Conservation (phyloP, 2,329 filamentous ascomycete genomes). For the Fusarium phyllophilum region DNA sequence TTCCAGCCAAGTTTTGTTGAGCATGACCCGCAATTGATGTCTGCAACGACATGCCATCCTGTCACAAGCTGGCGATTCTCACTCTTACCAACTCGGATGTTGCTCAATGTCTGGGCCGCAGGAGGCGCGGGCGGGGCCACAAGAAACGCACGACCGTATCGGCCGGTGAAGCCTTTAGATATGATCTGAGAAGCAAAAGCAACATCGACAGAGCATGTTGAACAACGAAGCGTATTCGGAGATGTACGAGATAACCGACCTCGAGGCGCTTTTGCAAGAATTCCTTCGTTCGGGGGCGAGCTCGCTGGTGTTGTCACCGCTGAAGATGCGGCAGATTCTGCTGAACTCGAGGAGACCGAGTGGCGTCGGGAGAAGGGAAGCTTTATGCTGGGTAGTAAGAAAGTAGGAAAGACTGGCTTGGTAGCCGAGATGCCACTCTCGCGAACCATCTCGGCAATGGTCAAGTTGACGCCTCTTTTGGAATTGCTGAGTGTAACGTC, state of each 20-base stretch:
- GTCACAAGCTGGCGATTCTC: constrained; percentile 70
- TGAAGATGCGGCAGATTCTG: constrained; percentile 43
- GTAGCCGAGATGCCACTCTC: constrained; percentile 55
- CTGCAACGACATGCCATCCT: constrained; percentile 71
- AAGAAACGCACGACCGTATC: constrained; percentile 71
- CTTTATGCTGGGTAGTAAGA: constrained; percentile 62
- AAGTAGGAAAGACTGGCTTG: constrained; percentile 60
- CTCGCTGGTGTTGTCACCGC: constrained; percentile 44
- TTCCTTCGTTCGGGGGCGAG: constrained; percentile 38
- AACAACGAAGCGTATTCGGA: constrained; percentile 68
- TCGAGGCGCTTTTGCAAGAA: constrained; percentile 20
- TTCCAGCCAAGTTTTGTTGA: constrained; percentile 72
- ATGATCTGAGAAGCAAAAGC: constrained; percentile 70
- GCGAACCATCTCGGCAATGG: constrained; percentile 44
- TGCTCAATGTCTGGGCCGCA: constrained; percentile 55
- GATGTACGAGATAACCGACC: constrained; percentile 54
- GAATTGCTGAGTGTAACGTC: constrained; percentile 1
- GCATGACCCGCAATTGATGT: constrained; percentile 69
- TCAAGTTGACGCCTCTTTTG: constrained; percentile 1
- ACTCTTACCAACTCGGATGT: constrained; percentile 64
- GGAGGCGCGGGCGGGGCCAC: constrained; percentile 56
- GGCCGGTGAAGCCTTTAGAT: constrained; percentile 73
- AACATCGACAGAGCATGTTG: constrained; percentile 68
- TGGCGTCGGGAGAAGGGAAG: constrained; percentile 59
- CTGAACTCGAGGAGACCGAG: constrained; percentile 50